Evolutionary conservation across 2,329 filamentous ascomycete genomes (phyloP).

Genomic region (Aspergillus sp.): DNA sequence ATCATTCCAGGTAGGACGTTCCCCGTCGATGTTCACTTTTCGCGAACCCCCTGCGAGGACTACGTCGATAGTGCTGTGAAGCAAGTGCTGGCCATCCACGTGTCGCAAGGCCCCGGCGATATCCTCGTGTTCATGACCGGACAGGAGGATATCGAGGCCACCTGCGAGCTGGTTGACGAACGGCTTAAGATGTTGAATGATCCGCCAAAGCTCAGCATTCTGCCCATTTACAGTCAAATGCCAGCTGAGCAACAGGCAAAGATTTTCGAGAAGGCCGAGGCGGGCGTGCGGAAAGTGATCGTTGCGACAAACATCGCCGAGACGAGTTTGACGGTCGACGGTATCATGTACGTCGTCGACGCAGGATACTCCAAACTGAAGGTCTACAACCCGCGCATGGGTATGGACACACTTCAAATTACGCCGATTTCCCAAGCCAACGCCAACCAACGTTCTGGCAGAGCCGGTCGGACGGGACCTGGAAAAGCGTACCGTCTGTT

Average conservation of each 20-base stretch:
- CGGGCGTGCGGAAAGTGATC: slow-evolving; percentile 93
- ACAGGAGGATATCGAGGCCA: slow-evolving; percentile 96
- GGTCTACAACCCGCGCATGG: slow-evolving; percentile 98
- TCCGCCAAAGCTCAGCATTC: slow-evolving; percentile 87
- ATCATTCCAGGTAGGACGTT: slow-evolving; percentile 95
- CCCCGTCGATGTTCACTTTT: slow-evolving; percentile 94
- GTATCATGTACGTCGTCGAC: slow-evolving; percentile 99
- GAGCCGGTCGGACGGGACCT: slow-evolving; percentile 89
- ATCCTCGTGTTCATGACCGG: slow-evolving; percentile 99
- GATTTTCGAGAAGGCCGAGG: slow-evolving; percentile 89
- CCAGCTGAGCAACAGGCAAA: slow-evolving; percentile 95
- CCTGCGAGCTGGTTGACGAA: slow-evolving; percentile 89
- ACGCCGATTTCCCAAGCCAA: slow-evolving; percentile 98
- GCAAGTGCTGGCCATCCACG: slow-evolving; percentile 91
- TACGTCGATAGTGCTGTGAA: slow-evolving; percentile 97
- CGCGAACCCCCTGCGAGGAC: slow-evolving; percentile 91
- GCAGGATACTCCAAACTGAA: slow-evolving; percentile 96
- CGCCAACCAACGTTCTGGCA: slow-evolving; percentile 85
- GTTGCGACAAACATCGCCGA: slow-evolving; percentile 98
- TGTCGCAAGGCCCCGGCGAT: slow-evolving; percentile 88
- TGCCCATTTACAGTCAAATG: slow-evolving; percentile 99
- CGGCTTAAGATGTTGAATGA: slow-evolving; percentile 86
- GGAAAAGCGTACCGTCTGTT: slow-evolving; percentile 94
- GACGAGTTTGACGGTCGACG: slow-evolving; percentile 95
- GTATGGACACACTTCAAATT: slow-evolving; percentile 98